Conservation (phyloP, 352 stramenopile genomes). For the Thraustochytrium sp. region DNA sequence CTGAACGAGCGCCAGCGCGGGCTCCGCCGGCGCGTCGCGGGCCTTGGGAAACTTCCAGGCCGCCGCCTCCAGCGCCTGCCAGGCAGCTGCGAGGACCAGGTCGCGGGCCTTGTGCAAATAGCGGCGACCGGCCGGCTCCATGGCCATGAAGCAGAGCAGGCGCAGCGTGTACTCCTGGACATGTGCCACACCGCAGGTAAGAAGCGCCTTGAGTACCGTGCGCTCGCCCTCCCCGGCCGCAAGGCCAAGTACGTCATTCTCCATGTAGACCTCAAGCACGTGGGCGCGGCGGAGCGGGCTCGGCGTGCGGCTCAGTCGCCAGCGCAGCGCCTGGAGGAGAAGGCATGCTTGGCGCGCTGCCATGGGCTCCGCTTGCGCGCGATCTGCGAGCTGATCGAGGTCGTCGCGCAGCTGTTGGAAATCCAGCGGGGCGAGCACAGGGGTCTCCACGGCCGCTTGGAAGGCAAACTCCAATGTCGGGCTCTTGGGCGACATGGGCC, state of each 20-base stretch:
- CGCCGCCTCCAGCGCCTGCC: background rate
- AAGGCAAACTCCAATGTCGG: background rate
- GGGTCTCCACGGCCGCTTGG: background rate
- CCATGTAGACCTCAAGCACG: background rate
- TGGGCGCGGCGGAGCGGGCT: background rate
- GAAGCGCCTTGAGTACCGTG: background rate
- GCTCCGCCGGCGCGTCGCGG: background rate
- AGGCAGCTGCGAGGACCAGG: background rate
- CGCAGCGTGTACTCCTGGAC: slow-evolving; percentile 1
- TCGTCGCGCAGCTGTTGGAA: background rate
- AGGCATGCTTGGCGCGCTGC: slow-evolving; percentile 18
- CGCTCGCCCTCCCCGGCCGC: background rate
- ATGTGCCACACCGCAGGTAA: background rate
- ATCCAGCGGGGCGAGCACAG: background rate
- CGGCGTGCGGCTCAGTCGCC: slow-evolving; percentile 1
- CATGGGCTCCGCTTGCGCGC: background rate
- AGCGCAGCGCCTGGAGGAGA: slow-evolving; percentile 19
- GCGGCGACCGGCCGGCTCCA: background rate
- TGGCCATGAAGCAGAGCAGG: background rate
- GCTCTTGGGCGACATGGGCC: background rate
- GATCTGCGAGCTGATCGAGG: background rate
- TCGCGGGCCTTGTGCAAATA: background rate
- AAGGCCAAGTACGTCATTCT: background rate
- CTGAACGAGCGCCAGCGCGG: background rate
- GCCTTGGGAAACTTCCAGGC: slow-evolving; percentile 4